A percentile compares a stretch with the other conserved stretches of the same genome.
Conservation (phyloP, 2,329 filamentous ascomycete species). For the Epichloe bromicola region DNA sequence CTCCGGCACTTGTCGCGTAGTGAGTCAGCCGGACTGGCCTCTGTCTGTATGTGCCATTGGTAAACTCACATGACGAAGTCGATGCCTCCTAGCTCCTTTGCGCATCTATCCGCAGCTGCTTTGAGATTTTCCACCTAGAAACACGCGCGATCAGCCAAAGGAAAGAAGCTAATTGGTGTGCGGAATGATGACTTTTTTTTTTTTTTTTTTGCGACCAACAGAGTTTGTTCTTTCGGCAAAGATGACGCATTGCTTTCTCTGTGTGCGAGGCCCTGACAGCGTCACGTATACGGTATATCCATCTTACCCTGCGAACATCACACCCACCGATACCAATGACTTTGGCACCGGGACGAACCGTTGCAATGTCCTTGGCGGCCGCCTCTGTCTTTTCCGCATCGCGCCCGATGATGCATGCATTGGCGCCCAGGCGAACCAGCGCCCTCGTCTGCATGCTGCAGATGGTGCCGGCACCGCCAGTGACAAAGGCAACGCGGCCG, state of each 20-base stretch:
- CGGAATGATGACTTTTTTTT: no score
- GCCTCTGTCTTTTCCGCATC: conserved; percentile 77
- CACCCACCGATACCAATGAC: conserved; percentile 77
- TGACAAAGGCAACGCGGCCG: conserved; percentile 86
- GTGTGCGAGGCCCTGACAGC: background rate
- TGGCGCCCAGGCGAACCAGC: conserved; percentile 77
- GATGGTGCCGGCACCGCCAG: conserved; percentile 84
- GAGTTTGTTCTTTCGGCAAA: no score
- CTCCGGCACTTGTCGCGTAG: conserved; percentile 54
- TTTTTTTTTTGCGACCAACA: no score
- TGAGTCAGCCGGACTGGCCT: background rate
- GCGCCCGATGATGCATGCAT: conserved; percentile 88
- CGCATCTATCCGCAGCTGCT: conserved; percentile 65
- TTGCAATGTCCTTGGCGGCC: conserved; percentile 70
- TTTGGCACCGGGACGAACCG: conserved; percentile 62
- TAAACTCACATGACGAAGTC: conserved; percentile 74
- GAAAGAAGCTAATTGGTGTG: background rate
- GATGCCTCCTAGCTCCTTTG: conserved; percentile 70
- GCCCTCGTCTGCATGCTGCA: conserved; percentile 90
- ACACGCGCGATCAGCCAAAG: background rate
- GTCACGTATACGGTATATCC: conserved; percentile 1
- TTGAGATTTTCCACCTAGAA: conserved; percentile 24
- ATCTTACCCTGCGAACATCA: conserved; percentile 56
- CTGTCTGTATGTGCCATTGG: no score
- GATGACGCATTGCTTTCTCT: no score